phyloP scores from a whole-genome alignment of 768 basidiomycete genomes.

The Multifurca ochricompacta region DNA sequence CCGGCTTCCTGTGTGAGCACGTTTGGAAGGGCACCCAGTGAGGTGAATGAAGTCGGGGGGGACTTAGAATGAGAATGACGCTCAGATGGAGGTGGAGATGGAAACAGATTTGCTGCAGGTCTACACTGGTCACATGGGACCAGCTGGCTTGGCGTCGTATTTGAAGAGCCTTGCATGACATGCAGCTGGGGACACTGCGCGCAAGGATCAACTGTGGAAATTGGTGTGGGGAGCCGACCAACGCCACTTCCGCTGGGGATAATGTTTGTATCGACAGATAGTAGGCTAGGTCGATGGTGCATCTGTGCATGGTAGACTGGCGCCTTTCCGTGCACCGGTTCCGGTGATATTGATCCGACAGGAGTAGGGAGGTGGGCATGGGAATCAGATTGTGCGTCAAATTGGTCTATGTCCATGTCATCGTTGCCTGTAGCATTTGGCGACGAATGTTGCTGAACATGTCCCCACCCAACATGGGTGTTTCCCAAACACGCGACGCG shows the following conservation, averaged over 20 bases:
- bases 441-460: background rate
- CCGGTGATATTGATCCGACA: conserved; percentile 1
- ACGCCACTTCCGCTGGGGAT: too few relatives aligned
- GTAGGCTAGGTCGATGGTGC: background rate
- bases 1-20: background rate
- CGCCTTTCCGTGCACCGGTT: background rate
- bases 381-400: background rate
- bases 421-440: background rate
- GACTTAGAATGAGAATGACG: background rate
- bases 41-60: background rate
- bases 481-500: background rate
- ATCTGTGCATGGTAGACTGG: background rate
- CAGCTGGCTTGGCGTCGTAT: background rate
- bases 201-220: background rate
- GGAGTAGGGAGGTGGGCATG: conserved; percentile 6
- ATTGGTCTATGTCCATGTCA: background rate
- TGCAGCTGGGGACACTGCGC: background rate
- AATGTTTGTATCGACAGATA: background rate
- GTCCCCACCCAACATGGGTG: background rate
- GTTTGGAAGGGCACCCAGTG: background rate
- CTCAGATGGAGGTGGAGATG: background rate
- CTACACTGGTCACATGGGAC: background rate
- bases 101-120: background rate
- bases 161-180: background rate
- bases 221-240: background rate